A percentile compares a stretch with the other conserved stretches of the same genome.
Conservation (phyloP, 495 filamentous ascomycete species). For the Peziza echinospora region DNA sequence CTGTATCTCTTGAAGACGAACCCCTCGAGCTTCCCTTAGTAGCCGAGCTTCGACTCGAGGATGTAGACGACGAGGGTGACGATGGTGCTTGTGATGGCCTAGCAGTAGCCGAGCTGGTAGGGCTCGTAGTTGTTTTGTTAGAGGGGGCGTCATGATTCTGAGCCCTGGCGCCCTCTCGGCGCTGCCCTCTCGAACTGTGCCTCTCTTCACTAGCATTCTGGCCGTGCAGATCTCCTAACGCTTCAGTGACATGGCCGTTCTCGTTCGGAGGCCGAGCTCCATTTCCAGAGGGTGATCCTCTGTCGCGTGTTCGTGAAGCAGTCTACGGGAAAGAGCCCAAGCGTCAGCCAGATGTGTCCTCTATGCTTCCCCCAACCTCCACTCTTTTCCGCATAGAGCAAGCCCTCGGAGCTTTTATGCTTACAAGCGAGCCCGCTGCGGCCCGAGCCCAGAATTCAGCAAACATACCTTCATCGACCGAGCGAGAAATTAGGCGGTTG, state of each 20-base stretch:
- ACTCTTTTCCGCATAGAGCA: too few relatives aligned
- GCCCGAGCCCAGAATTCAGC: neutral
- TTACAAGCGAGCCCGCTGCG: too few relatives aligned
- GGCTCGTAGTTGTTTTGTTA: too few relatives aligned
- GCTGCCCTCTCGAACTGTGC: too few relatives aligned
- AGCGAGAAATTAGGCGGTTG: constrained; percentile 7
- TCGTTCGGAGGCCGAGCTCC: constrained; percentile 47
- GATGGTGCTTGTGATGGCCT: constrained; percentile 1
- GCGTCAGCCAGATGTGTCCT: neutral
- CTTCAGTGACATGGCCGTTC: constrained; percentile 27
- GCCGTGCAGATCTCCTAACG: constrained; percentile 27
- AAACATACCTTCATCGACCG: constrained; percentile 20
- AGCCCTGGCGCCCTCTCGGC: too few relatives aligned
- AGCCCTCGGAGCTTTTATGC: too few relatives aligned
- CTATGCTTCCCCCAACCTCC: neutral
- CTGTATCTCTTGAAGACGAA: too few relatives aligned
- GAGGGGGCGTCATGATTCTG: too few relatives aligned
- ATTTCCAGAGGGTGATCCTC: constrained; percentile 38
- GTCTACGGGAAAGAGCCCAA: constrained; percentile 3
- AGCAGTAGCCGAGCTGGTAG: constrained; percentile 1
- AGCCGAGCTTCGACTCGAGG: too few relatives aligned
- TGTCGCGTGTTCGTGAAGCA: constrained; percentile 26
- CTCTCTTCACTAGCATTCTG: neutral
- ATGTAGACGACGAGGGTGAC: too few relatives aligned
- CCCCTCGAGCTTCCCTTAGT: too few relatives aligned